Percentiles rank a stretch among this genome's conserved stretches.
These are phyloP conservation scores for Suillus plorans DNA, from an alignment of 768 basidiomycete genomes.

Conservation along the genomic window DNA sequence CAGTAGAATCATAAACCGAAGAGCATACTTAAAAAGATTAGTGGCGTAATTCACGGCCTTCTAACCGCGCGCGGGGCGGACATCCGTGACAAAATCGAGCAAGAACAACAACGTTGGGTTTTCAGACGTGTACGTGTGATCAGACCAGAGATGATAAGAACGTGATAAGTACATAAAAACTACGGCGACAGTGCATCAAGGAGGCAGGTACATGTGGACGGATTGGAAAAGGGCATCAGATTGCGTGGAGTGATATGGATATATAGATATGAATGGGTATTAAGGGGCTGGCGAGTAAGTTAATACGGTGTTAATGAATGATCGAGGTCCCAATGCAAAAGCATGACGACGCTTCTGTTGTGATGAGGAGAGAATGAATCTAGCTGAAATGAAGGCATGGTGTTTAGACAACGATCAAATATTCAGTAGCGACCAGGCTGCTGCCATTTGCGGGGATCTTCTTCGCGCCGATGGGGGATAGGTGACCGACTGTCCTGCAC, in stretches of 20 bases:
- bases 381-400: constrained; percentile 36
- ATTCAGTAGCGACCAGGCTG: constrained; percentile 43
- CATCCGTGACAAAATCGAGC: constrained; percentile 17
- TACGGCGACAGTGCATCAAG: constrained; percentile 22
- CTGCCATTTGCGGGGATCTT: constrained; percentile 52
- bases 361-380: constrained; percentile 25
- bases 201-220: constrained; percentile 24
- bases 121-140: constrained; percentile 2
- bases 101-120: background rate
- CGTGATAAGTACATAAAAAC: constrained; percentile 29
- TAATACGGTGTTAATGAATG: constrained; percentile 35
- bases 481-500: constrained; percentile 29
- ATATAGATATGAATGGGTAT: constrained; percentile 36
- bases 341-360: constrained; percentile 32
- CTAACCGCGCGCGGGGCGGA: constrained; percentile 29
- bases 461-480: constrained; percentile 42
- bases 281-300: constrained; percentile 36
- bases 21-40: background rate
- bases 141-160: constrained; percentile 8
- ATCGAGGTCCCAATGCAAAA: constrained; percentile 37
- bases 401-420: constrained; percentile 27
- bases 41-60: constrained; percentile 2
- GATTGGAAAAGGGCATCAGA: constrained; percentile 19
- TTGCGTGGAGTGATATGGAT: constrained; percentile 27
- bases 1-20: background rate